Conservation (phyloP, 495 filamentous ascomycete genomes). For the Daldinia decipiens region DNA sequence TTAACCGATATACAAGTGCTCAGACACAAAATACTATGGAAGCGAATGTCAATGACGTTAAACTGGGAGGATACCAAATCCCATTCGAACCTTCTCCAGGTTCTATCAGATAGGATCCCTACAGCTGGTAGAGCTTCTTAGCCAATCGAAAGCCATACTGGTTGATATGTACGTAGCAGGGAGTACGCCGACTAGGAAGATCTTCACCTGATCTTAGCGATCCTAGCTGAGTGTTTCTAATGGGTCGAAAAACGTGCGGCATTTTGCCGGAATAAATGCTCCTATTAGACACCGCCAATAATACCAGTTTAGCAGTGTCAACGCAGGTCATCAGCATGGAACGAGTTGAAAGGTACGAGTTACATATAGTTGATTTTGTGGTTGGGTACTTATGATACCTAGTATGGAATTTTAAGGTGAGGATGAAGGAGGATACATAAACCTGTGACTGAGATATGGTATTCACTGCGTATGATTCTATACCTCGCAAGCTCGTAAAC, state of each 20-base stretch:
- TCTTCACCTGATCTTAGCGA: constrained; percentile 15
- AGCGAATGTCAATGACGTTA: constrained; percentile 17
- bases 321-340: no score
- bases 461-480: no score
- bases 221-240: constrained; percentile 14
- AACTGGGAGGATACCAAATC: not conserved
- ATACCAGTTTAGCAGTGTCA: not conserved
- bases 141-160: constrained; percentile 14
- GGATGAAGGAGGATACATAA: no score
- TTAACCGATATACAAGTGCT: constrained; percentile 13
- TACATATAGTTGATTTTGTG: no score
- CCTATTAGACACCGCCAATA: not conserved
- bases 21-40: not conserved
- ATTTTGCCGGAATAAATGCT: constrained; percentile 29
- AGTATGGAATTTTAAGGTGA: not conserved
- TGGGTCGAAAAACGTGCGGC: constrained; percentile 12
- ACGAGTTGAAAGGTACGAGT: no score
- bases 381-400: not conserved
- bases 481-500: no score
- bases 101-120: constrained; percentile 17
- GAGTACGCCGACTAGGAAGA: not conserved
- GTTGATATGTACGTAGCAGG: not conserved
- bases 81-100: constrained; percentile 7
- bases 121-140: constrained; percentile 28
- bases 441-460: no score